Percentiles rank a stretch among this genome's conserved stretches.
phyloP scores from a whole-genome alignment of 2,329 filamentous ascomycete genomes.

The Paecilomyces fulvus region DNA sequence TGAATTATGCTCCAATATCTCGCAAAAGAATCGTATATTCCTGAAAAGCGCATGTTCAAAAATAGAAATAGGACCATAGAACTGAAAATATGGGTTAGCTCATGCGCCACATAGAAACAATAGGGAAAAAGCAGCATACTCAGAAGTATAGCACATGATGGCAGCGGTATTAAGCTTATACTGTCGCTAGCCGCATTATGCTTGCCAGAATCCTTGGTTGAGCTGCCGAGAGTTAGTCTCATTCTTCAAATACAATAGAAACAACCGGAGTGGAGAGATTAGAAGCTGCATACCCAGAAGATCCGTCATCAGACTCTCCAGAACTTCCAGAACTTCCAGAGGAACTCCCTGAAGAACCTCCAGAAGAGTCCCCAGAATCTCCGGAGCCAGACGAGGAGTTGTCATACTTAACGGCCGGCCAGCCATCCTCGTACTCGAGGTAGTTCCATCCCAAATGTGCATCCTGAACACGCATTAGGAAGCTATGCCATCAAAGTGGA shows the following conservation, averaged over 20 bases:
- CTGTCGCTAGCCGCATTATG: neutral
- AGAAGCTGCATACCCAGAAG: neutral
- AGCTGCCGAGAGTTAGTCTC: neutral
- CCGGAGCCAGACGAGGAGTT: neutral
- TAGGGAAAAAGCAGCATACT: neutral
- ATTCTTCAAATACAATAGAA: neutral
- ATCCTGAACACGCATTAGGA: constrained; percentile 14
- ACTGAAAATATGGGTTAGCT: neutral
- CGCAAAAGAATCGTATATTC: neutral
- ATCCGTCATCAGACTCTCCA: neutral
- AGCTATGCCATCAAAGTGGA: neutral
- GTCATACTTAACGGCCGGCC: constrained; percentile 16
- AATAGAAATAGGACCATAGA: neutral
- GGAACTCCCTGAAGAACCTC: neutral
- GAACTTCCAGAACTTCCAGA: neutral
- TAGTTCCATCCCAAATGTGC: constrained; percentile 30
- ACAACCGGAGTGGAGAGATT: neutral
- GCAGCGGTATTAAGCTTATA: neutral
- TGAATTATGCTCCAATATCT: neutral
- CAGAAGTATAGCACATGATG: neutral
- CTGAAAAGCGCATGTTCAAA: neutral
- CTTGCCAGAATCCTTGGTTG: neutral
- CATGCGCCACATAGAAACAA: neutral
- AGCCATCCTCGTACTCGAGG: constrained; percentile 29
- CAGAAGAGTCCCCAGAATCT: neutral